Evolutionary conservation across 2,329 filamentous ascomycete genomes (phyloP).

Genomic region (Colletotrichum orbiculare): DNA sequence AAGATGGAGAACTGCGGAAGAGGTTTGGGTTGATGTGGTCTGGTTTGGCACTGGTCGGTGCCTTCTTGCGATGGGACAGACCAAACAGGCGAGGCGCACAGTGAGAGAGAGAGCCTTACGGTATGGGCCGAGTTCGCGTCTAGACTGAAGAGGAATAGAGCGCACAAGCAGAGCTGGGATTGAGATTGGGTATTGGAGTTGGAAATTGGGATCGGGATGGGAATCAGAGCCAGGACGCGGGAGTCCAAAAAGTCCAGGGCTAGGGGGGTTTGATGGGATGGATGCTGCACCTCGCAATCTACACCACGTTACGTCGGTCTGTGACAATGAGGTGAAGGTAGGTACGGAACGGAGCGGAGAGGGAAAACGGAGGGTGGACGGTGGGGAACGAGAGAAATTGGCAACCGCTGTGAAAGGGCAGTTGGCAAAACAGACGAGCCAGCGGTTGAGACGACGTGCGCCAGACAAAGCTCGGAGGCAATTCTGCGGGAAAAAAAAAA

Average conservation of each 20-base stretch:
- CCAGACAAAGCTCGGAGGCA: too few relatives aligned
- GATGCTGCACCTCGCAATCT: neutral
- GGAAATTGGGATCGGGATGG: conserved; percentile 7
- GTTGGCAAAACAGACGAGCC: too few relatives aligned
- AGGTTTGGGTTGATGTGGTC: too few relatives aligned
- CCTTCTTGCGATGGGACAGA: too few relatives aligned
- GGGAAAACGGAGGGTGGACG: conserved; percentile 8
- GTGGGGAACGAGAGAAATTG: neutral
- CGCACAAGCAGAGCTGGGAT: neutral
- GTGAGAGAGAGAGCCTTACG: conserved; percentile 4
- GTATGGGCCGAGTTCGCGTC: conserved; percentile 26
- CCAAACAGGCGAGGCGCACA: too few relatives aligned
- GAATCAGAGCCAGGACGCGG: neutral
- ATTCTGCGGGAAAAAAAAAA: neutral
- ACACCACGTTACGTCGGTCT: too few relatives aligned
- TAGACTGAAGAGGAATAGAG: conserved; percentile 28
- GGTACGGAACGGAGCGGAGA: conserved; percentile 17
- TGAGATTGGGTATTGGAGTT: neutral
- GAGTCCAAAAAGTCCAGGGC: neutral
- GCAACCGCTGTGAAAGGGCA: conserved; percentile 13
- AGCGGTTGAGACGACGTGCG: too few relatives aligned
- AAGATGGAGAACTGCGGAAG: too few relatives aligned
- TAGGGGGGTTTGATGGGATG: neutral
- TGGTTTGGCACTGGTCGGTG: too few relatives aligned
- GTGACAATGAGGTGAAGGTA: too few relatives aligned